Base-by-base conservation (phyloP, 2,329 filamentous ascomycete genomes). In the Colletotrichum paranaense region DNA sequence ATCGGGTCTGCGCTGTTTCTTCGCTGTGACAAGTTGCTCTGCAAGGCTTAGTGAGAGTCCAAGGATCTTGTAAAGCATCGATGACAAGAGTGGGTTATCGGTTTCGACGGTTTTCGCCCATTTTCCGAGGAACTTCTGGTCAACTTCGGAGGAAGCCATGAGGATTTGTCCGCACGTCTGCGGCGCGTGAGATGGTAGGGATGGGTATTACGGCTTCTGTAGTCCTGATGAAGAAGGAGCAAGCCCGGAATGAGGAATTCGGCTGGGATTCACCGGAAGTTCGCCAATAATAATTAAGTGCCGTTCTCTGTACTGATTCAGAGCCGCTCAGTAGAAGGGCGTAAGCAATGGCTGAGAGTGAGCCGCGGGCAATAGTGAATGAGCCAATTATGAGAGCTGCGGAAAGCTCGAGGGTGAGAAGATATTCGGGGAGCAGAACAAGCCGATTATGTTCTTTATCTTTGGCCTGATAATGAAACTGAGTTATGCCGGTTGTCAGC, bases 61-160 rank as follows among this genome's bases (percentile, higher is more conserved):
- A 12, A 98, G 89, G 53, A 98, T 92, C 82, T 97, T 97, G 84
- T 95, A 98, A 59, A 99, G 89, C 81, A 94, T 95, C 24, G 90
- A 89, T 8, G 94, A 94, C 58, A 98, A 89, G 22, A 95, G 88
- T 4, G 94, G 92, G 79, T 96, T 97, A 77, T 94, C 92, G 73
- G 89, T 86, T 80, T 92, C 92, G 77, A 95, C 95, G 74, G 92
- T 89, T 83, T 92, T 93, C 81, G 97, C 96, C 81, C 98, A 92
- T 80, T 92, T 92, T 84, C 95, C 95, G 79, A 99, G 89, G 84
- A 97, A 98, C 86, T 98, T 99, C 86, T 98, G 95, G 83, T 99
- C 97, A 75, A 98, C 95, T 85, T 98, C 95, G 74, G 95, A 97
- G 81, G 95, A 97, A 85, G 97, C 97, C 97, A 98, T 99, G 75